Evolutionary conservation across 78 protist genomes (phyloP).

Genomic region (Dictyostelium capitatum): DNA sequence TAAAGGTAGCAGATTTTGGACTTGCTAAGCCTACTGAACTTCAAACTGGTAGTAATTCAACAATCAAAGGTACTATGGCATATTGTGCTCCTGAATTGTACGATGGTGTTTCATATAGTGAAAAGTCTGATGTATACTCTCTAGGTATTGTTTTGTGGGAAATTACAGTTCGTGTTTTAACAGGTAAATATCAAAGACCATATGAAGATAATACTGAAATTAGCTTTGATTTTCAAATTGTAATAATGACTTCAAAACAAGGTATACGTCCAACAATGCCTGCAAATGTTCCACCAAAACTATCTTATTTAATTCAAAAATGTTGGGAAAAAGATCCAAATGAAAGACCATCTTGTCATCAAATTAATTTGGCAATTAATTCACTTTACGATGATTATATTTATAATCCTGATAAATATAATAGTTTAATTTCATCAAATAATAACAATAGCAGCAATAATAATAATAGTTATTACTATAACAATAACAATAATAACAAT

Average conservation of each 20-base stretch:
- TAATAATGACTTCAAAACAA: constrained; percentile 65
- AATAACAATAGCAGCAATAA: background rate
- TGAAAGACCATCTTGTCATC: constrained; percentile 67
- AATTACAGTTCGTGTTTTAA: constrained; percentile 23
- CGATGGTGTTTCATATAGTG: constrained; percentile 15
- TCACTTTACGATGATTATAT: constrained; percentile 50
- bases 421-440: constrained; percentile 13
- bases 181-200: constrained; percentile 70
- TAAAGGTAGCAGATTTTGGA: constrained; percentile 80
- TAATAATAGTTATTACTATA: background rate
- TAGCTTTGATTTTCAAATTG: constrained; percentile 69
- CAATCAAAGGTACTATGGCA: constrained; percentile 54
- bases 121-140: constrained; percentile 66
- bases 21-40: constrained; percentile 68
- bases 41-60: constrained; percentile 28
- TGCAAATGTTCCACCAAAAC: constrained; percentile 32
- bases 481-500: background rate
- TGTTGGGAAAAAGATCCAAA: constrained; percentile 73
- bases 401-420: constrained; percentile 1
- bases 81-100: constrained; percentile 80
- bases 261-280: constrained; percentile 81
- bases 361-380: constrained; percentile 22
- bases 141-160: constrained; percentile 82
- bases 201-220: constrained; percentile 67
- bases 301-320: constrained; percentile 35